These are phyloP conservation scores for Vicia sativa DNA, from an alignment of 306 rosid species.

Conservation along the genomic window DNA sequence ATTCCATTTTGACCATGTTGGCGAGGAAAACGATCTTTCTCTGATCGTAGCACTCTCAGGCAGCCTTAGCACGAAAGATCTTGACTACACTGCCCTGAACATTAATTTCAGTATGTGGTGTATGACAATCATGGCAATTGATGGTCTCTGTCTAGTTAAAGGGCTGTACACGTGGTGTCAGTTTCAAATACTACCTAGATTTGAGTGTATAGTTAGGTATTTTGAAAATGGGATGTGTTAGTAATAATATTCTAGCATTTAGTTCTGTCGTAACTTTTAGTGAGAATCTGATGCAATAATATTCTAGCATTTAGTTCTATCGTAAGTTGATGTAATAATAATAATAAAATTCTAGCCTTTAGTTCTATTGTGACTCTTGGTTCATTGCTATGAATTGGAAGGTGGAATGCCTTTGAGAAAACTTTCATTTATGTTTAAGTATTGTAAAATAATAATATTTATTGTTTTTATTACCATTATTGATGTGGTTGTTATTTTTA, in stretches of 20 bases:
- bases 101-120: neutral
- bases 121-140: neutral
- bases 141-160: neutral
- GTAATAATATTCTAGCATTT: neutral
- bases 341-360: neutral
- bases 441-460: neutral
- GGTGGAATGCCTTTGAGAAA: neutral
- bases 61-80: too few relatives aligned
- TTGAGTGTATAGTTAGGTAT: neutral
- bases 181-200: neutral
- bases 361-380: neutral
- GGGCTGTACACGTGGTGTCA: neutral
- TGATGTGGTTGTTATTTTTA: too few relatives aligned
- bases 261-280: neutral
- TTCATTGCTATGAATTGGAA: slow-evolving; percentile 4
- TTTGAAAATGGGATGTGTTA: slow-evolving; percentile 7
- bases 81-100: neutral
- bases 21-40: too few relatives aligned
- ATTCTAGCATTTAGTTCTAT: too few relatives aligned
- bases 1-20: too few relatives aligned
- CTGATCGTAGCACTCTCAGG: too few relatives aligned
- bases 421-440: neutral
- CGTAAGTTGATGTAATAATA: too few relatives aligned
- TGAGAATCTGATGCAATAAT: neutral
- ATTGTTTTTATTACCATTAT: too few relatives aligned